These are phyloP conservation scores for Mitragyna speciosa DNA, from an alignment of 257 asterid genomes.

Conservation along the genomic window DNA sequence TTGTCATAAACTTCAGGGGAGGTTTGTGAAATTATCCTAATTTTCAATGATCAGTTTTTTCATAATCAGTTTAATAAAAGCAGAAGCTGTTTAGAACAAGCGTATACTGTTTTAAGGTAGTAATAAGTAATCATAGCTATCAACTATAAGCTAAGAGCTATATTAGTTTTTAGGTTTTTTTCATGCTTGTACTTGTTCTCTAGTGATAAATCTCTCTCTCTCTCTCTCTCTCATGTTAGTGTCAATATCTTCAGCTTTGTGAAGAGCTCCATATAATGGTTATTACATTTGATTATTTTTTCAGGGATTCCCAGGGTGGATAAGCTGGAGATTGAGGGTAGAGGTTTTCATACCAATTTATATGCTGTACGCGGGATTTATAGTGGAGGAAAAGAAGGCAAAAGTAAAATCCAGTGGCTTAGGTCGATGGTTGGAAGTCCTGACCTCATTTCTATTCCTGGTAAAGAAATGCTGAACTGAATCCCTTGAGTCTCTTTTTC, in stretches of 20 bases:
- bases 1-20: no score
- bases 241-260: neutral
- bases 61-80: no score
- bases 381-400: constrained; percentile 95
- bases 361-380: constrained; percentile 85
- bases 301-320: constrained; percentile 83
- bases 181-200: neutral
- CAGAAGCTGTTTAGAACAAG: no score
- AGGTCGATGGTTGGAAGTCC: constrained; percentile 99
- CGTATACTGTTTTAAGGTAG: neutral
- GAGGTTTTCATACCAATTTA: constrained; percentile 95
- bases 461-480: constrained; percentile 34
- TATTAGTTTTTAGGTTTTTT: neutral
- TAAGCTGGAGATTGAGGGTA: constrained; percentile 97
- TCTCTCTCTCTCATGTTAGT: neutral
- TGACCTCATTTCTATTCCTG: constrained; percentile 92
- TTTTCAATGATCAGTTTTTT: no score
- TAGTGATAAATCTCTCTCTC: neutral
- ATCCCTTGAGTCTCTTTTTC: constrained; percentile 7
- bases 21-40: no score
- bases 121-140: neutral
- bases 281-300: constrained; percentile 12
- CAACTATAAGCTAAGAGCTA: neutral
- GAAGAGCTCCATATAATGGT: neutral
- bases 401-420: constrained; percentile 97